Base-by-base conservation (phyloP, 352 stramenopile species). In the Phytophthora sansomeana region DNA sequence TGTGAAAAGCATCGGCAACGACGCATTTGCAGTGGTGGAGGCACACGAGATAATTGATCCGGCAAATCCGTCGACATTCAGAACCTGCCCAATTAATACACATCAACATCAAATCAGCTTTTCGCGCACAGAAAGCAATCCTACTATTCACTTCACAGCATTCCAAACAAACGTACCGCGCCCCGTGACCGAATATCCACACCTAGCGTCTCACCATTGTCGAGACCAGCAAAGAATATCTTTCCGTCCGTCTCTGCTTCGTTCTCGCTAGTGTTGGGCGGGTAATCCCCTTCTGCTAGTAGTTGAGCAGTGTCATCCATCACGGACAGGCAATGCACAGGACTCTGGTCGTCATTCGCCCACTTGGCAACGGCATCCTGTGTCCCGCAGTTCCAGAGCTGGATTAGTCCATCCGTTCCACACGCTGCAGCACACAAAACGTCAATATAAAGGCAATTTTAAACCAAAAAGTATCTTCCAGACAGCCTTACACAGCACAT, bases 201-300 rank as follows among this genome's bases (percentile, higher is more conserved):
- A 0, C 80, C 85, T 17, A 91, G 62, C 11, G 75, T 77, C 44
- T 87, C 73, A 28, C 83, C 78, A 24, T 82, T 87, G 21, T 90
- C 82, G 1, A 90, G 75, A 16, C 85, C 85, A 7, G 80, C 81
- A 67, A 90, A 89, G 0, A 91, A 43, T 33, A 87, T 62, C 52
- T 89, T 90, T 10, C 74, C 81, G 4, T 90, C 79, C 11, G 83
- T 91, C 58, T 90, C 84, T 2, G 66, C 70, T 42, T 91, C 81
- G 21, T 72, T 72, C 1, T 67, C 55, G 41, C 39, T 72, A 16
- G 11, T 53, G 41, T 55, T 42, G 1, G 49, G 50, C 11, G 59
- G 48, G 30, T 63, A 66, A 0, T 66, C 54, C 32, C 61, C 48
- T 0, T 73, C 36, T 4, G 38, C 42, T n/a, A 76, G 41, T 6